Evolutionary conservation across 2,329 filamentous ascomycete species (phyloP), one percentile per base, ranked within the genome.

Genomic region (Diaporthe aspalathi): DNA sequence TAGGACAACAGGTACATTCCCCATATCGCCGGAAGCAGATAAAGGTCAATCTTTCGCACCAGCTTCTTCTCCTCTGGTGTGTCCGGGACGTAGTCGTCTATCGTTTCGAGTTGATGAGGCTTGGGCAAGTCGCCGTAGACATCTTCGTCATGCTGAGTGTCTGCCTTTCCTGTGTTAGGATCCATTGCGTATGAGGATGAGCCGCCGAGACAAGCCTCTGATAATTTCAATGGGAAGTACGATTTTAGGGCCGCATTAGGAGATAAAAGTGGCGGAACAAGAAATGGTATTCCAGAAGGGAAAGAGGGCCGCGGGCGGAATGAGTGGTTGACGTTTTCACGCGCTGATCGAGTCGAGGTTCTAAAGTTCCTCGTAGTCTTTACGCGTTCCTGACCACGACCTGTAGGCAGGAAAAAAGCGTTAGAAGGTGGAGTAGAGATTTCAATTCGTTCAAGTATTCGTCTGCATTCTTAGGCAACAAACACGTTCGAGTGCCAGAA

Each of bases 1-100:
- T 83, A 84, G 3, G 81, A 82, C 75, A 84, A 78, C 67, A 81
- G 77, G 73, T 83, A 83, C 62, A 84, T 79, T 54, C 83, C 57
- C 66, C 82, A 83, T 24, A 84, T 77, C 24, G 81, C 78, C 0
- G 83, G 83, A 50, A 80, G 81, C 67, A 84, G 77, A 70, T 78
- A 77, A 3, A 82, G 73, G 72, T 85, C 83, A 35, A 84, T 79
- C 78, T 84, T 85, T 14, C 68, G 71, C 2, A 70, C 71, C 5
- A 72, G 68, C 38, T 62, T 69, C 20, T 53, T 50, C 53, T 72
- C 71, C 45, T 72, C 71, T 9, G 66, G 52, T 6, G 50, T 72
- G 17, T 72, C 67, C 11, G 70, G 57, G 3, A 70, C 67, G 27
- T 72, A 69, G 24, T 70, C 70, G n/a, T 63, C 67, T 3, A 66